These are phyloP conservation scores for Chytriomyces sp. DNA, from an alignment of 192 early-diverging fungal species.

Conservation along the genomic window DNA sequence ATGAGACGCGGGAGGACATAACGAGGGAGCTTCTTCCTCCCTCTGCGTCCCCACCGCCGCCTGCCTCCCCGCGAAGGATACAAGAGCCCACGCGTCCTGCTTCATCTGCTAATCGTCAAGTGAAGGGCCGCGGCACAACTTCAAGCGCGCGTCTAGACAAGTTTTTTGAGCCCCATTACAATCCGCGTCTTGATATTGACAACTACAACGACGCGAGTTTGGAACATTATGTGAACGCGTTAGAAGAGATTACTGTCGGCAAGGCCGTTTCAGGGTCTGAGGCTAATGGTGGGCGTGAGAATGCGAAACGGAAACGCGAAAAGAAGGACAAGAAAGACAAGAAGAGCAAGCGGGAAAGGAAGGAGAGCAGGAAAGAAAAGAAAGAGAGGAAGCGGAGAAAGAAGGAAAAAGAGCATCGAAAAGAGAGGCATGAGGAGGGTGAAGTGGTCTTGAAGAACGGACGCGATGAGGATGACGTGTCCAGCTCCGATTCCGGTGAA, in stretches of 20 bases:
- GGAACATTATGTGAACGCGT: conserved; percentile 35
- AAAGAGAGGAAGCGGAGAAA: conserved; percentile 9
- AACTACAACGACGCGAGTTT: conserved; percentile 53
- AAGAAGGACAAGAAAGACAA: conserved; percentile 26
- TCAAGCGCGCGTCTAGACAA: conserved; percentile 49
- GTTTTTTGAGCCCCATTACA: conserved; percentile 46
- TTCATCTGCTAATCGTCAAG: background rate
- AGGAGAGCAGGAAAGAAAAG: background rate
- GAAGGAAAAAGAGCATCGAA: background rate
- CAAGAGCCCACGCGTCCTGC: no score
- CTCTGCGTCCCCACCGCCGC: no score
- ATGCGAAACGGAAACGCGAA: conserved; percentile 29
- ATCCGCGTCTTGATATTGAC: conserved; percentile 49
- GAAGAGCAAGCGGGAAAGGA: conserved; percentile 22
- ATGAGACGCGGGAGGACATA: no score
- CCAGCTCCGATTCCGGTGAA: background rate
- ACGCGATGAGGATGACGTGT: background rate
- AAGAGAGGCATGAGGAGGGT: background rate
- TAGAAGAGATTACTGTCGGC: conserved; percentile 45
- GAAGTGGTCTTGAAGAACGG: background rate
- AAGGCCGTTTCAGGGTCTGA: background rate
- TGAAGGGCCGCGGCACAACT: conserved; percentile 20
- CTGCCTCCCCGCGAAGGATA: no score
- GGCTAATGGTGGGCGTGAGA: conserved; percentile 16
- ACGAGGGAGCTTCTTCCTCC: no score